phyloP scores from a whole-genome alignment of 306 rosid species.

The Begonia peltatifolia region DNA sequence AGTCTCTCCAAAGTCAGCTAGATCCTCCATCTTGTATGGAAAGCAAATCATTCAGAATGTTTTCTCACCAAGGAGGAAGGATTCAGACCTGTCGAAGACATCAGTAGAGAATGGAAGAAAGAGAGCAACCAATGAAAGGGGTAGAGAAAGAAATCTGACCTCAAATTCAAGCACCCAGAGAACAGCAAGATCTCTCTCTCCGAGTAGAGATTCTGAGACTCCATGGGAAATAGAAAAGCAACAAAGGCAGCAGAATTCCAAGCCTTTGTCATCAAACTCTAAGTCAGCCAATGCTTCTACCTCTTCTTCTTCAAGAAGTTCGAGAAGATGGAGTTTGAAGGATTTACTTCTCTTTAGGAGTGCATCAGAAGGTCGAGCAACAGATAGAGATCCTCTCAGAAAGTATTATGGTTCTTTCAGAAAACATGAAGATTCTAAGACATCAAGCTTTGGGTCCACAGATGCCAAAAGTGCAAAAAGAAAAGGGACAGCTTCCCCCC shows the following conservation, averaged over 20 bases:
- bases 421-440: slow-evolving; percentile 26
- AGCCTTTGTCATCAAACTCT: slow-evolving; percentile 3
- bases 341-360: slow-evolving; percentile 75
- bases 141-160: slow-evolving; percentile 53
- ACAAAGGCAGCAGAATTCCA: slow-evolving; percentile 12
- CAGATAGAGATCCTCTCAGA: slow-evolving; percentile 44
- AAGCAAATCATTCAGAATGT: slow-evolving; percentile 21
- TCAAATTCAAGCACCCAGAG: slow-evolving; percentile 30
- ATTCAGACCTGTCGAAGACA: not conserved
- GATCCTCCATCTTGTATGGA: slow-evolving; percentile 11
- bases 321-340: slow-evolving; percentile 62
- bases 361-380: slow-evolving; percentile 76
- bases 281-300: slow-evolving; percentile 8
- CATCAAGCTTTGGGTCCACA: slow-evolving; percentile 28
- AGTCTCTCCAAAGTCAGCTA: slow-evolving; percentile 8
- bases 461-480: slow-evolving; percentile 16
- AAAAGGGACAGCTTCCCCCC: slow-evolving; percentile 40
- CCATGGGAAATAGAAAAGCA: slow-evolving; percentile 32
- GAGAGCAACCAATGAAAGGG: slow-evolving; percentile 27
- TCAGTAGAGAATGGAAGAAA: not conserved
- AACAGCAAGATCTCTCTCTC: slow-evolving; percentile 54
- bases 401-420: slow-evolving; percentile 26
- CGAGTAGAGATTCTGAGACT: slow-evolving; percentile 30
- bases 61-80: slow-evolving; percentile 21
- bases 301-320: slow-evolving; percentile 23